Percentiles rank a stretch among this genome's conserved stretches.
Conservation (phyloP, 2,329 filamentous ascomycete genomes). For the Zalaria sp. region DNA sequence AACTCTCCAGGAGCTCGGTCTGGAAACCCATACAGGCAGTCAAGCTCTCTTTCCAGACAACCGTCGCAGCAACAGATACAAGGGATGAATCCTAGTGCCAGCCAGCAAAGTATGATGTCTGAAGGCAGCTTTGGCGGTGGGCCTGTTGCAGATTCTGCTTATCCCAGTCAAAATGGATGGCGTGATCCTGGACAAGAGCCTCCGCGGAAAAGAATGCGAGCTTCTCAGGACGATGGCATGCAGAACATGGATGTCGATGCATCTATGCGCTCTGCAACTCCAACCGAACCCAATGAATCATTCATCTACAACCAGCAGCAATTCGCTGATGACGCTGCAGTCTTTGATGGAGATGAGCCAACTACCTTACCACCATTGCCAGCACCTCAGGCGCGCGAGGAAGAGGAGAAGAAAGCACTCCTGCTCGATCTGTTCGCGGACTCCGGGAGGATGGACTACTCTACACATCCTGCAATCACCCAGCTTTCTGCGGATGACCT, state of each 20-base stretch:
- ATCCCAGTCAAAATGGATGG: constrained; percentile 41
- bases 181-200: constrained; percentile 43
- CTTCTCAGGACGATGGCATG: constrained; percentile 21
- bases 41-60: constrained; percentile 49
- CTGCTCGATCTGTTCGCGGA: constrained; percentile 60
- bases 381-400: constrained; percentile 43
- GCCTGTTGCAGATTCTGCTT: constrained; percentile 50
- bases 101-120: constrained; percentile 58
- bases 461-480: constrained; percentile 62
- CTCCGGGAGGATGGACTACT: constrained; percentile 51
- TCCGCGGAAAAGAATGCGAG: constrained; percentile 61
- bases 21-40: constrained; percentile 46
- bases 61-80: constrained; percentile 48
- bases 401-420: constrained; percentile 67
- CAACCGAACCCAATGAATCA: constrained; percentile 68
- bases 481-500: constrained; percentile 67
- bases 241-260: constrained; percentile 29
- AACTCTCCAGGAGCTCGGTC: constrained; percentile 67
- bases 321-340: constrained; percentile 15
- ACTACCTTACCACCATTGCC: constrained; percentile 52
- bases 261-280: constrained; percentile 49
- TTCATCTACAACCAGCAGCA: constrained; percentile 49
- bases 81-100: constrained; percentile 53
- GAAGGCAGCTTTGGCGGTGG: constrained; percentile 15
- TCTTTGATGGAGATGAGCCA: constrained; percentile 37